Base-by-base conservation (phyloP, 495 filamentous ascomycete species). In the Neurospora discreta region DNA sequence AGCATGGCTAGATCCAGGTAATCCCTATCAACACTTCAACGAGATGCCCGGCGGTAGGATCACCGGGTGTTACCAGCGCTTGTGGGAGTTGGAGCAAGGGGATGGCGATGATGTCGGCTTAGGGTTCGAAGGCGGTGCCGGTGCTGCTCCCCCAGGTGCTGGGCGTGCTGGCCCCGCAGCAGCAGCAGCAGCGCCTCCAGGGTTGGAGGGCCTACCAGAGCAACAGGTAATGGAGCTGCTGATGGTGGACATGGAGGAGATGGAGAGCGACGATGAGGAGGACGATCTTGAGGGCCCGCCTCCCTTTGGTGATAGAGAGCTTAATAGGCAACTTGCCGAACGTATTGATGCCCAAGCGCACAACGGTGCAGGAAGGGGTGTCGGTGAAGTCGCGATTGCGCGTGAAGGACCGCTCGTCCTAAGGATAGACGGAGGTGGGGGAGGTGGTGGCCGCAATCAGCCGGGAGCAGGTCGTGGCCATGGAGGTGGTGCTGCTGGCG, bases 1-100 rank as follows among this genome's bases (percentile, higher is more conserved):
- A 0, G 85, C 88, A 15, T 99, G 93, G 91, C 85, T 99, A n/a
- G 82, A 88, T 23, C 86, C 90, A 3, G 83, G 79, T 20, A 94
- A 98, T 73, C 95, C 95, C 3, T 99, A 98, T 74, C 79, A 83
- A 67, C 95, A 99, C 78, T 99, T 93, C 83, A 98, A 97, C 76
- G 75, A 78, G 52, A 72, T 74, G n/a, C 78, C 82, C 9, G 71
- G 73, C 69, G 87, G 88, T 3, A 75, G 77, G 44, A 82, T 85
- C 0, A 91, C 83, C 36, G 74, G 76, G 8, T 98, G 95, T 78
- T 97, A 89, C 75, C 90, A 91, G 85, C 88, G 92, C 5, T 84
- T 99, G 3, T 97, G 93, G 94, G 94, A 97, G 77, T 76, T 97
- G 70, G 94, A 95, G 81, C 87, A 85, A 30, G 93, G 93, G 0